Evolutionary conservation across 2,329 filamentous ascomycete genomes (phyloP), one percentile per base, ranked within the genome.

Genomic region (Lecanicillium sp.): DNA sequence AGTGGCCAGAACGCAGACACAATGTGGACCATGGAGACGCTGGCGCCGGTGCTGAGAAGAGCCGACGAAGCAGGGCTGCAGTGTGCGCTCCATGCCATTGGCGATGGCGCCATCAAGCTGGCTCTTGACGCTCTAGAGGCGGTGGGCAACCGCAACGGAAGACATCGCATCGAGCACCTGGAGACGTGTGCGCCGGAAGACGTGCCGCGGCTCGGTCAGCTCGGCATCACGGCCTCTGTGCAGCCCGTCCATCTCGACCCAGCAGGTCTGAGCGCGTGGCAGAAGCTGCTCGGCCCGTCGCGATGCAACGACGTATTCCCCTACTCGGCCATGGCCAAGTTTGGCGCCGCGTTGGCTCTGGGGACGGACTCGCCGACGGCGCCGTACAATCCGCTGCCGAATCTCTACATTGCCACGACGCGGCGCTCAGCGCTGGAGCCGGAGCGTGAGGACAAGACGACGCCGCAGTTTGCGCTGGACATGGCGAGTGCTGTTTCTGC

Each of bases 101-200:
- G 48, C 9, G 36, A 49, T 15, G 44, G 44, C n/a, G 74, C 78
- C 4, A 65, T 79, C 14, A 62, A 57, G 17, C 68, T 70, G 45
- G 75, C 74, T 5, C 64, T 80, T 35, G 71, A 80, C 45, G 62
- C 64, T 1, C 61, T 81, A 13, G 70, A 55, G 18, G 57, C 51
- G 47, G 53, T 55, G 33, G 58, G 55, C 1, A 59, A 51, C 43
- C 63, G 68, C 1, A 62, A 59, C 3, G 62, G 66, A 9, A 63
- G 78, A 5, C 77, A 79, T 39, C 67, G 77, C 17, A 75, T 81
- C 48, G 77, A 81, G 55, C 78, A 82, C 48, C 58, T 82, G 6
- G 78, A 82, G 53, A 63, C 80, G 20, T 64, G 75, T 1, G 64
- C 64, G 0, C 64, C 67, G 2, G 62, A 64, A 41, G 77, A 80